phyloP scores from a whole-genome alignment of 192 early-diverging fungal species.

The Coemansia javaensis region DNA sequence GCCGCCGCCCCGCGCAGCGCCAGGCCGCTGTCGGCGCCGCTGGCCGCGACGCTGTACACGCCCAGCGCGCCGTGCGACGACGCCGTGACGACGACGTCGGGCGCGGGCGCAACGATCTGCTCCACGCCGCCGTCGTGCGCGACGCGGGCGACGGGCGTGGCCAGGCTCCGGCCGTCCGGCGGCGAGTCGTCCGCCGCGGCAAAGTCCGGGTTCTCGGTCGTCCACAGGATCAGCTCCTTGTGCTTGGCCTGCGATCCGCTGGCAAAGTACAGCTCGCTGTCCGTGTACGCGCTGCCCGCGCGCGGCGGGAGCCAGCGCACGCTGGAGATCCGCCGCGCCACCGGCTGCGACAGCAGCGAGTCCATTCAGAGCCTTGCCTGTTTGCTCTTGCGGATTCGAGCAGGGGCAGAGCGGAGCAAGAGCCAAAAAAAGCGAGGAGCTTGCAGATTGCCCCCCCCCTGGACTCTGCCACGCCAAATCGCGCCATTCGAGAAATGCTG shows the following conservation, averaged over 20 bases:
- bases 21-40: neutral
- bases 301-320: conserved; percentile 39
- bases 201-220: conserved; percentile 41
- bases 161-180: neutral
- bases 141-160: conserved; percentile 15
- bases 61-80: conserved; percentile 39
- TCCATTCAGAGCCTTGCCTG: conserved; percentile 13
- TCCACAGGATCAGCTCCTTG: conserved; percentile 49
- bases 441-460: too few species aligned
- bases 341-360: conserved; percentile 35
- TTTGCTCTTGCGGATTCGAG: neutral
- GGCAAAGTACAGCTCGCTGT: conserved; percentile 34
- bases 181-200: neutral
- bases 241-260: conserved; percentile 34
- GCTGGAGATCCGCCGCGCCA: conserved; percentile 31
- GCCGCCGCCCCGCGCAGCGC: conserved; percentile 21
- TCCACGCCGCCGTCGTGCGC: conserved; percentile 37
- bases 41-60: conserved; percentile 20
- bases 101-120: conserved; percentile 6
- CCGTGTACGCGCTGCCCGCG: conserved; percentile 42
- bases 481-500: too few species aligned
- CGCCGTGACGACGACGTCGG: conserved; percentile 24
- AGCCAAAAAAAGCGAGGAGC: too few species aligned
- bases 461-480: too few species aligned
- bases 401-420: conserved; percentile 1